A percentile compares a stretch with the other conserved stretches of the same genome.
Conservation (phyloP, 495 filamentous ascomycete species). For the Aspergillus leporis region DNA sequence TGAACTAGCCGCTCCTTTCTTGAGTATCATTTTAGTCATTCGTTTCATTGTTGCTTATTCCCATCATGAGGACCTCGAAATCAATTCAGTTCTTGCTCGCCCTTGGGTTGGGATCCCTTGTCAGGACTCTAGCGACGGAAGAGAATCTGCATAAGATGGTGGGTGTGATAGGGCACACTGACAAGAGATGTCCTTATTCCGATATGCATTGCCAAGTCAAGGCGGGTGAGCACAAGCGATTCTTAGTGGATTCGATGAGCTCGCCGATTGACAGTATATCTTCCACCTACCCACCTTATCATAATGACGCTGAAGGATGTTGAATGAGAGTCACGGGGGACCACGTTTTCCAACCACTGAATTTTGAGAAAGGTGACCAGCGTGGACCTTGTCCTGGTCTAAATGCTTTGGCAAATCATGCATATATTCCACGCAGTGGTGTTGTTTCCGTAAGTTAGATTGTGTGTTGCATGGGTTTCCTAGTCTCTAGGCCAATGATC, state of each 20-base stretch:
- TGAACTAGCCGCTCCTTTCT: background rate
- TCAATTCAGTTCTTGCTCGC: background rate
- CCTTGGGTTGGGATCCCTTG: conserved; percentile 8
- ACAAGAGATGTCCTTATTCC: conserved; percentile 29
- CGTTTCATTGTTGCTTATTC: background rate
- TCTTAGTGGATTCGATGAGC: conserved; percentile 28
- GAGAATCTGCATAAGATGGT: conserved; percentile 8
- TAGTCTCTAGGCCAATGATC: conserved; percentile 19
- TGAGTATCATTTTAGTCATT: background rate
- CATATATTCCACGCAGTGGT: conserved; percentile 55
- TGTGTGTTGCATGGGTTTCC: conserved; percentile 10
- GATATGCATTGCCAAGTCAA: conserved; percentile 7
- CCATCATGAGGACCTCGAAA: conserved; percentile 9
- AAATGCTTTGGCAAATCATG: conserved; percentile 55
- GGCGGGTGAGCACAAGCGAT: conserved; percentile 25
- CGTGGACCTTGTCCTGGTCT: conserved; percentile 53
- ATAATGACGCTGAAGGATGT: background rate
- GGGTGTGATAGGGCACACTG: background rate
- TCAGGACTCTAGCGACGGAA: background rate
- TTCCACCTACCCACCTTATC: background rate
- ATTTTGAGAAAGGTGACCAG: conserved; percentile 38
- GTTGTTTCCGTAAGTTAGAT: conserved; percentile 35
- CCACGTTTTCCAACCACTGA: conserved; percentile 40
- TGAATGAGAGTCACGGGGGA: conserved; percentile 31
- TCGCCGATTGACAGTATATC: conserved; percentile 30